Conservation (phyloP, 257 asterid species). For the Buddleja alternifolia region DNA sequence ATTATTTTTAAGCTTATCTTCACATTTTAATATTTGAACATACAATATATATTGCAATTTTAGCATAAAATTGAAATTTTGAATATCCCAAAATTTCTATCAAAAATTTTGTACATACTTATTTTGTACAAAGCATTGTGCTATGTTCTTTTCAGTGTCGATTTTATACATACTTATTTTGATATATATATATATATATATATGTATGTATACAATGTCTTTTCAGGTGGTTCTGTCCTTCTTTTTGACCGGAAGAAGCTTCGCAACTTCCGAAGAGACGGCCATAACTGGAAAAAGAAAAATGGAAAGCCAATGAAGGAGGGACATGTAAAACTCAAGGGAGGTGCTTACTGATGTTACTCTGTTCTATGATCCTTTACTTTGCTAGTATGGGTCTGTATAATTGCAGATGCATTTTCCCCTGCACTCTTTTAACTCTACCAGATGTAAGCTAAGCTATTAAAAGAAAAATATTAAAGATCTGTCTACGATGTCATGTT, state of each 20-base stretch:
- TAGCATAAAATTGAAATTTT: too few relatives aligned
- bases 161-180: too few relatives aligned
- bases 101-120: too few relatives aligned
- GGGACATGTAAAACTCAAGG: slow-evolving; percentile 98
- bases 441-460: slow-evolving; percentile 7
- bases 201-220: too few relatives aligned
- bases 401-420: slow-evolving; percentile 14
- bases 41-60: too few relatives aligned
- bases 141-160: too few relatives aligned
- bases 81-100: too few relatives aligned
- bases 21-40: too few relatives aligned
- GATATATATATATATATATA: too few relatives aligned
- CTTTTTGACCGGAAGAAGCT: slow-evolving; percentile 92
- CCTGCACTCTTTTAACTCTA: slow-evolving; percentile 15
- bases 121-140: too few relatives aligned
- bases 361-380: slow-evolving; percentile 26
- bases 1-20: too few relatives aligned
- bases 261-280: slow-evolving; percentile 87
- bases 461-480: not conserved
- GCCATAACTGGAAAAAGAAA: slow-evolving; percentile 94
- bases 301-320: slow-evolving; percentile 95
- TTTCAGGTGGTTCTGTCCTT: slow-evolving; percentile 86
- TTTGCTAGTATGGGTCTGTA: slow-evolving; percentile 14
- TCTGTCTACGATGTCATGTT: too few relatives aligned
- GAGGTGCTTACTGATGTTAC: slow-evolving; percentile 26